A percentile compares a stretch with the other conserved stretches of the same genome.
Conservation (phyloP, 805 yeast genomes). For the Wickerhamiella lipophila region DNA sequence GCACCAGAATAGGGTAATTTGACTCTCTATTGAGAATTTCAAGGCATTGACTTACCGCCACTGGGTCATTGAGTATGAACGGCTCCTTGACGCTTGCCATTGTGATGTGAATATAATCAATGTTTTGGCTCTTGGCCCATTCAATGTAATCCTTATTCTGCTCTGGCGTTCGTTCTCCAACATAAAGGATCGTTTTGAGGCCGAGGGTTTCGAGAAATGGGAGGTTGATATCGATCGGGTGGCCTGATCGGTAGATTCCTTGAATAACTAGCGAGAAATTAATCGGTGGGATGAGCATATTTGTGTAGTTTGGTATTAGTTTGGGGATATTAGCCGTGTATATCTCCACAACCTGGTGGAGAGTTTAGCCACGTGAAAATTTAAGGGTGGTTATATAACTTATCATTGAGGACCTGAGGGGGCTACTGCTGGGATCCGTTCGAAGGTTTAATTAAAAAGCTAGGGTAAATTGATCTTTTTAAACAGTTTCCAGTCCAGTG, state of each 20-base stretch:
- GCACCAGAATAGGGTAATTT: slow-evolving; percentile 79
- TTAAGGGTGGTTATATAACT: no score
- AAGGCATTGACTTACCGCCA: slow-evolving; percentile 37
- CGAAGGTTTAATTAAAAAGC: no score
- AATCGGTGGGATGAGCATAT: slow-evolving; percentile 71
- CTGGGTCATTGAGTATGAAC: slow-evolving; percentile 45
- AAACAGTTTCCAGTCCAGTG: no score
- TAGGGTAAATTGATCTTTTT: no score
- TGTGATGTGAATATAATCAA: slow-evolving; percentile 45
- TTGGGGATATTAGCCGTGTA: no score
- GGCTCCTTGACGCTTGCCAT: slow-evolving; percentile 71
- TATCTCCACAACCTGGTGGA: no score
- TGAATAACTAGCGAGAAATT: slow-evolving; percentile 84
- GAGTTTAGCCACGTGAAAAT: no score
- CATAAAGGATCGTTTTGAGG: slow-evolving; percentile 57
- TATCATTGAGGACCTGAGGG: no score
- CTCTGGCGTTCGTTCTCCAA: slow-evolving; percentile 42
- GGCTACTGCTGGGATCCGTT: no score
- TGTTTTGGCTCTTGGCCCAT: slow-evolving; percentile 48
- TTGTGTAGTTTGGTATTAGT: no score
- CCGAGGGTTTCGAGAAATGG: slow-evolving; percentile 60
- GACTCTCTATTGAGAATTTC: slow-evolving; percentile 31
- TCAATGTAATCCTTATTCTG: slow-evolving; percentile 51
- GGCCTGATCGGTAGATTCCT: slow-evolving; percentile 80
- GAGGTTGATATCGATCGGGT: slow-evolving; percentile 78